Evolutionary conservation across 192 early-diverging fungal genomes (phyloP), one percentile per base, ranked within the genome.

Genomic region (Cladochytrium replicatum): DNA sequence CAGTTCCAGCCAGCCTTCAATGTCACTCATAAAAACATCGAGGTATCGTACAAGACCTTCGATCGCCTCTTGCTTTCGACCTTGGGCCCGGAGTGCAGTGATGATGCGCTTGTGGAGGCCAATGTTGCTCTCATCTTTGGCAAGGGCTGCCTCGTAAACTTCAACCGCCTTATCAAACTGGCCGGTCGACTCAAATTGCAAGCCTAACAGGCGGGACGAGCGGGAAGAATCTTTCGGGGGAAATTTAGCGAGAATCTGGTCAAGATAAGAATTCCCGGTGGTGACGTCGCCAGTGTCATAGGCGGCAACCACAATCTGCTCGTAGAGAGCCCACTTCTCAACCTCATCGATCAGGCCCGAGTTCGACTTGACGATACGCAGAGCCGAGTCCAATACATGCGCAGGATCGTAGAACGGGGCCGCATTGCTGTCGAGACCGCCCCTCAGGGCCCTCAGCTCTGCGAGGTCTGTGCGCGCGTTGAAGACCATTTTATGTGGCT

Each of bases 1-100:
- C 32, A 98, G 72, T 58, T 90, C 82, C 0, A 88, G 55, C 94
- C 94, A 98, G 0, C 76, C 87, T 57, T 98, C 92, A 51, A 79
- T 72, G 60, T 98, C 94, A 29, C 82, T 82, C 32, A 77, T 79
- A 46, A 88, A 88, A 13, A 75, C 80, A 60, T 95, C 92, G 38
- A 93, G 50, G 52, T 92, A 91, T 29, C 69, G 60, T 27, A 77
- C 75, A 21, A 95, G 66, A 15, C 69, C 66, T 6, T 65, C 69
- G 34, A 91, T 87, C 17, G 89, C 87, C n/a, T 85, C 80, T 32
- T 57, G 30, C 2, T 59, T 49, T 41, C 83, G 70, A 8, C 81
- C 85, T 47, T 82, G 72, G 3, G 81, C 50, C 41, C 84, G 78
- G 31, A 84, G 58, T 31, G 87, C 28, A 26, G 88, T 85, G 38